These are phyloP conservation scores for Trichosporon coremiiforme DNA, from an alignment of 1,284 basidiomycete genomes.

Conservation along the genomic window DNA sequence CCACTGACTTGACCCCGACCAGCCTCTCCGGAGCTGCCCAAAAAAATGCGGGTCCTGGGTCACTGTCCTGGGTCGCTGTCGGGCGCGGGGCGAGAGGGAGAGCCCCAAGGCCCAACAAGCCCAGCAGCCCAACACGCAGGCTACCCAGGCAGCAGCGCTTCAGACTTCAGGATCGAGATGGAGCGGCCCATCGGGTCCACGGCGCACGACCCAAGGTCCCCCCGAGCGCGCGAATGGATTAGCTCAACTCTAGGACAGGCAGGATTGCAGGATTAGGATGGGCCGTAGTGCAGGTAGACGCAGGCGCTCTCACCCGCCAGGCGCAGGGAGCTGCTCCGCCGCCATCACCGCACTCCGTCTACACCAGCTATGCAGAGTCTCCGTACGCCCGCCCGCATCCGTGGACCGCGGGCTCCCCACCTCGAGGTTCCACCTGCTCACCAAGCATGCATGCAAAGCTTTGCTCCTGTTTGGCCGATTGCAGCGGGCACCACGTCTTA, in stretches of 20 bases:
- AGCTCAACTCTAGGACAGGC: slow-evolving; percentile 5
- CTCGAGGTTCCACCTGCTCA: background rate
- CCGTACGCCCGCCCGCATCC: slow-evolving; percentile 16
- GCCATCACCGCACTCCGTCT: background rate
- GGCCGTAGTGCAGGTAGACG: slow-evolving; percentile 15
- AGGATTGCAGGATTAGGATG: slow-evolving; percentile 15
- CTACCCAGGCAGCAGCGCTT: background rate
- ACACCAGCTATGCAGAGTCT: background rate
- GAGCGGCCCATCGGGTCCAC: slow-evolving; percentile 10
- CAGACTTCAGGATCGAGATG: slow-evolving; percentile 5
- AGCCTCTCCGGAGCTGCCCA: slow-evolving; percentile 1
- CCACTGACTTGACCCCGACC: background rate
- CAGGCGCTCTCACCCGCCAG: background rate
- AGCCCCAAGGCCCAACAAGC: too few relatives aligned
- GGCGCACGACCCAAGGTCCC: background rate
- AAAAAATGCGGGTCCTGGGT: too few relatives aligned
- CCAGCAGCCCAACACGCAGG: background rate
- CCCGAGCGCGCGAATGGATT: background rate
- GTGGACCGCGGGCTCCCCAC: slow-evolving; percentile 17
- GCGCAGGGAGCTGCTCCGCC: background rate
- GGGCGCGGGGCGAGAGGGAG: slow-evolving; percentile 12
- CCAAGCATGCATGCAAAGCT: slow-evolving; percentile 1
- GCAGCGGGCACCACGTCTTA: slow-evolving; percentile 2
- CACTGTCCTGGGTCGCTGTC: background rate
- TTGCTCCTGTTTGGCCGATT: slow-evolving; percentile 18